Percentiles rank a stretch among this genome's conserved stretches.
Conservation (phyloP, 345 rosid species). For the Populus deltoides region DNA sequence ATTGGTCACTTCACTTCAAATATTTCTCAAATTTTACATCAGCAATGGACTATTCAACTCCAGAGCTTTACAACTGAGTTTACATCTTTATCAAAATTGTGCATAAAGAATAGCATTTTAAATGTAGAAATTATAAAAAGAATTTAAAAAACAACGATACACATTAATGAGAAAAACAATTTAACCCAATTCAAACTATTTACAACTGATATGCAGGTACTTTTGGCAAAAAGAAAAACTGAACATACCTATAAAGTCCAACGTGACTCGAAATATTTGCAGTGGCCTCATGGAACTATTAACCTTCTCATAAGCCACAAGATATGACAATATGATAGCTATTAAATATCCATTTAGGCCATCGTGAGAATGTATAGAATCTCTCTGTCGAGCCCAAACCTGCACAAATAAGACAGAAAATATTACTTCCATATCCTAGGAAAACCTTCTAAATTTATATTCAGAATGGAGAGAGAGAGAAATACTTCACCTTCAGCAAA, state of each 20-base stretch:
- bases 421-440: neutral
- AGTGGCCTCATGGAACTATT: constrained; percentile 62
- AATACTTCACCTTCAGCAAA: constrained; percentile 59
- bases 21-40: neutral
- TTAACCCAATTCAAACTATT: neutral
- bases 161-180: neutral
- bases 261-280: constrained; percentile 64
- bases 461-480: neutral
- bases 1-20: neutral
- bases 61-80: neutral
- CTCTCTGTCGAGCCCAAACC: constrained; percentile 92
- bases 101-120: neutral
- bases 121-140: neutral
- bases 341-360: constrained; percentile 79
- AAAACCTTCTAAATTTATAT: constrained; percentile 5
- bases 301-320: constrained; percentile 54
- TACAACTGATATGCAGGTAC: neutral
- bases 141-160: neutral
- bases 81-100: neutral
- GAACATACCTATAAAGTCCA: constrained; percentile 72
- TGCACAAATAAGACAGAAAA: constrained; percentile 26
- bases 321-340: constrained; percentile 66
- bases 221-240: constrained; percentile 1
- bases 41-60: neutral
- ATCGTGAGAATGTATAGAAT: constrained; percentile 67